These are phyloP conservation scores for Paracorniculantispora psalliotae DNA, from an alignment of 2,329 filamentous ascomycete genomes.

Conservation along the genomic window DNA sequence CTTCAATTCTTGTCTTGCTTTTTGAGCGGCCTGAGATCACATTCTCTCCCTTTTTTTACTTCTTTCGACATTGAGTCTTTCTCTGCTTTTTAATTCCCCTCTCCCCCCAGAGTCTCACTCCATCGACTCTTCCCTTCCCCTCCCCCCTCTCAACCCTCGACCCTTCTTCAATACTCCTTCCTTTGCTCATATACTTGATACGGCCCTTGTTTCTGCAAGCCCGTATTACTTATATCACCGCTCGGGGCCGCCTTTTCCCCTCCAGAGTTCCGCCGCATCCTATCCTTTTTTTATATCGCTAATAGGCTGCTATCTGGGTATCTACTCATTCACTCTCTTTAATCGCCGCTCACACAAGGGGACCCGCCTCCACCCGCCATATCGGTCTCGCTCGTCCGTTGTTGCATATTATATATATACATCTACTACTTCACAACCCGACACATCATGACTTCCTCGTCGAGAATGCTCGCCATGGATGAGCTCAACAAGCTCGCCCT, in stretches of 20 bases:
- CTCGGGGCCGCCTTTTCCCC: not conserved
- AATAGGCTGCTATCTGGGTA: conserved; percentile 3
- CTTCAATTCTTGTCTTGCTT: conserved; percentile 5
- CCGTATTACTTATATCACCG: conserved; percentile 7
- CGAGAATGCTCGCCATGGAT: conserved; percentile 40
- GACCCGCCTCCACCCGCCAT: not conserved
- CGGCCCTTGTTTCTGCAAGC: not conserved
- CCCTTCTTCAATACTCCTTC: conserved; percentile 9
- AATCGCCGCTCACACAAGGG: not conserved
- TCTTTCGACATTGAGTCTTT: not conserved
- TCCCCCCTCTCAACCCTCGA: not conserved
- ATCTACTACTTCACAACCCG: conserved; percentile 15
- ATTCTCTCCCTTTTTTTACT: conserved; percentile 7
- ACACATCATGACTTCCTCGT: conserved; percentile 39
- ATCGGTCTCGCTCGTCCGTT: not conserved
- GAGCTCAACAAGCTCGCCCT: conserved; percentile 69
- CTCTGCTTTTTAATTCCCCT: conserved; percentile 6
- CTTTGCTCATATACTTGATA: conserved; percentile 2
- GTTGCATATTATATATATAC: not conserved
- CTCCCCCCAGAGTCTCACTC: conserved; percentile 3
- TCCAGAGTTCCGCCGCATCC: not conserved
- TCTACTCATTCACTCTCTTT: conserved; percentile 9
- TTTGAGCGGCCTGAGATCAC: not conserved
- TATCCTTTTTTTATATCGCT: not conserved
- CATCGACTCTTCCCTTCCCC: not conserved